phyloP scores from a whole-genome alignment of 371 early-diverging fungal genomes.

The Mortierella sp. region DNA sequence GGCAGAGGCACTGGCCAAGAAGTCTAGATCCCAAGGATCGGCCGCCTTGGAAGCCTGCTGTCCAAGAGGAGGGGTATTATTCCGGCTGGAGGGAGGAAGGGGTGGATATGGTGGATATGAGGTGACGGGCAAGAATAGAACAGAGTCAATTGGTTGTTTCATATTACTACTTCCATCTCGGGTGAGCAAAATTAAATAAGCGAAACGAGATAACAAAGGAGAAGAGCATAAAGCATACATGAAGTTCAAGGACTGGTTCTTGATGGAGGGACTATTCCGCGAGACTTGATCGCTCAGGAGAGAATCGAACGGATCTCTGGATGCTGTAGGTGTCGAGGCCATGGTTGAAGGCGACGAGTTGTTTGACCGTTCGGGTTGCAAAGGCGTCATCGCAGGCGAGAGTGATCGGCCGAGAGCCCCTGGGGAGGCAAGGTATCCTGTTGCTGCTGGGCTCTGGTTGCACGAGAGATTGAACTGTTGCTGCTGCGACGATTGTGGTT shows the following conservation, averaged over 20 bases:
- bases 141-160: background rate
- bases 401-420: conserved; percentile 36
- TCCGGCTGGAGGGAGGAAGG: conserved; percentile 24
- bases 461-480: conserved; percentile 18
- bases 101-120: background rate
- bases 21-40: conserved; percentile 70
- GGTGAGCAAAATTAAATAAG: conserved; percentile 2
- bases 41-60: conserved; percentile 23
- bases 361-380: conserved; percentile 48
- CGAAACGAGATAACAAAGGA: background rate
- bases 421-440: conserved; percentile 25
- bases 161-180: background rate
- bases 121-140: background rate
- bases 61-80: conserved; percentile 46
- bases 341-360: conserved; percentile 26
- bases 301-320: conserved; percentile 43
- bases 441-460: conserved; percentile 36
- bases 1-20: conserved; percentile 55
- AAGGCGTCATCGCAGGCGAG: conserved; percentile 41
- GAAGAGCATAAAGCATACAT: conserved; percentile 57
- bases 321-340: background rate
- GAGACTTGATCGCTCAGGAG: conserved; percentile 45
- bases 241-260: conserved; percentile 59
- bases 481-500: conserved; percentile 13
- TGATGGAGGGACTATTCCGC: conserved; percentile 27